Base-by-base conservation (phyloP, 371 early-diverging fungal genomes). In the Rhizopus delemar region DNA sequence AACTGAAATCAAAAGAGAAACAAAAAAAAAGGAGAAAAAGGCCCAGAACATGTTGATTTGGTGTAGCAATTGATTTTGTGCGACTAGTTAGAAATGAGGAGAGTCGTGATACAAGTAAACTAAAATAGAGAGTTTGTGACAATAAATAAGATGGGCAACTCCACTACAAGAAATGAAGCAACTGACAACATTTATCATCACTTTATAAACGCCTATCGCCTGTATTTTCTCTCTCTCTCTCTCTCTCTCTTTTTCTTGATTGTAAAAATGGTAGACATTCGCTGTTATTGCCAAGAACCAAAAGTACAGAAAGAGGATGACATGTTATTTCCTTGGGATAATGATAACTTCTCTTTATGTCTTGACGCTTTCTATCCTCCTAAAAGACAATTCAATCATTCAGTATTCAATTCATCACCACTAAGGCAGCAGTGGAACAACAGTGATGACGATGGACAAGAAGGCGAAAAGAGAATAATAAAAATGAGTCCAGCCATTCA, bases 261-360 rank as follows among this genome's bases (percentile, higher is more conserved):
- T 15, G 8, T 45, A 12, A 45, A 48, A 28, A 48, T 48, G 29
- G 8, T 9, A 29, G 29, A 22, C 2, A 9, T 8, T 9, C 48
- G 15, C 3, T 1, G 8, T 15, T 22, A n/a, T 8, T 48, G 28
- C 28, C 22, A 48, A 2, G 48, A 48, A 28, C 9, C 22, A 16
- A 48, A 48, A 29, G 28, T 15, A 9, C 11, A n/a, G 7, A 29
- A 48, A 48, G 28, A 48, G 12, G 15, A 45, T 3, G 15, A 5
- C 5, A 8, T 22, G 22, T 2, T 4, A 12, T 48, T 60, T 33
- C 66, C 66, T 11, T 65, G 66, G 66, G 66, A 65, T 3, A 41
- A 65, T 31, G 60, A 65, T 46, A 36, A 46, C 12, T 65, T 65
- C 12, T 43, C 60, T 9, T 39, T 65, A 8, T 12, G 52, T 28